Evolutionary conservation across 1,284 basidiomycete species (phyloP), one percentile per base, ranked within the genome.

Genomic region (Cyathus olla): DNA sequence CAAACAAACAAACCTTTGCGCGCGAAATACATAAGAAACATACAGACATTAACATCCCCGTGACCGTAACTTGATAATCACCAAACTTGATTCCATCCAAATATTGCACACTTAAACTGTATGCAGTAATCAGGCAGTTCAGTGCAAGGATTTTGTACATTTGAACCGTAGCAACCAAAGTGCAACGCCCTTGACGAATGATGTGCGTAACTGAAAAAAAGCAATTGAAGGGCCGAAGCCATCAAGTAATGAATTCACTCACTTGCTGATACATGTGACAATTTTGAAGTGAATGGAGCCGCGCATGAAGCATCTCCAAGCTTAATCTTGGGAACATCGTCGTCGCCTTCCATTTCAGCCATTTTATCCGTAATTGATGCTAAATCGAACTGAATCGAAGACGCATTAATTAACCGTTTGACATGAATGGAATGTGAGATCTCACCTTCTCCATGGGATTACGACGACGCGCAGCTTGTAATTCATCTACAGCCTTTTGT

Each of bases 101-200:
- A 74, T 98, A 98, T 77, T 97, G 96, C 26, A 98, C 97, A 69
- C 94, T 96, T 64, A 98, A 83, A 76, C 94, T 96, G 81, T 97
- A 98, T 31, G 96, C 96, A 3, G 96, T 97, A 76, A 98, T 98
- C 44, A 98, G 84, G 75, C 96, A 98, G 77, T 98, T 98, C 62
- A 98, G 83, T 2, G 96, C 96, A 40, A 98, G 85, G 68, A 98
- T 98, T 84, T 98, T 98, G 90, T 98, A 98, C 96, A 98, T 98
- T 80, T 98, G 97, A 60, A 97, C 94, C 2, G 96, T 98, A 1
- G 96, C 96, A 47, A 98, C 96, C 17, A 98, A 89, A 0, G 96
- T 98, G 82, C 96, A 98, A 49, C 96, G 93, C 24, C 97, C 96
- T 81, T 98, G 96, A 48, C 96, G 91, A 69, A 98, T 97, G 75